Evolutionary conservation across 495 filamentous ascomycete genomes (phyloP).

Genomic region (Podospora bellae-mahoneyi): DNA sequence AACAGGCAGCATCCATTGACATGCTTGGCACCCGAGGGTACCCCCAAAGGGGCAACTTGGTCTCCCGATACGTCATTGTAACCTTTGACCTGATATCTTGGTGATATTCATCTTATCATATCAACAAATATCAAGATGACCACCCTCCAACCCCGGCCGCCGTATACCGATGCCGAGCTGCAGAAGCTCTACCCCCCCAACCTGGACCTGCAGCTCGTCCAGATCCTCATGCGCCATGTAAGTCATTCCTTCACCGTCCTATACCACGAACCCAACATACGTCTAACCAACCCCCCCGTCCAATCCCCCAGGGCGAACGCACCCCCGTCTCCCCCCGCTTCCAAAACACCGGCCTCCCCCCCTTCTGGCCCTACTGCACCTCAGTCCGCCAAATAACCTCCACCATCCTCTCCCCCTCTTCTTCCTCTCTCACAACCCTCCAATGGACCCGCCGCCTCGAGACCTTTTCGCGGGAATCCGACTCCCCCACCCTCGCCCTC

Average conservation of each 20-base stretch:
- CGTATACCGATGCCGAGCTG: constrained; percentile 82
- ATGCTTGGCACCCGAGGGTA: not conserved
- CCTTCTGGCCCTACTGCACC: constrained; percentile 92
- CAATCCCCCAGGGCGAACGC: constrained; percentile 59
- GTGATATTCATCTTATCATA: not conserved
- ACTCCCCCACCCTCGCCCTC: constrained; percentile 63
- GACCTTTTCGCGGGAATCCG: constrained; percentile 64
- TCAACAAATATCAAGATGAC: constrained; percentile 56
- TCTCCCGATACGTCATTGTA: not conserved
- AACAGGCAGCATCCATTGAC: not conserved
- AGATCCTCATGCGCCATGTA: constrained; percentile 79
- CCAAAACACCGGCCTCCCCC: constrained; percentile 75
- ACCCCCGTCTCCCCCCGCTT: constrained; percentile 84
- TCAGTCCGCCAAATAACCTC: constrained; percentile 69
- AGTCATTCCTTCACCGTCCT: too few species aligned
- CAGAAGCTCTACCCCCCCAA: constrained; percentile 71
- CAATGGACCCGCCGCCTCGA: constrained; percentile 79
- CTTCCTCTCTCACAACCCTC: constrained; percentile 62
- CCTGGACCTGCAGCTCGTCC: constrained; percentile 82
- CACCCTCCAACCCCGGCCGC: constrained; percentile 64
- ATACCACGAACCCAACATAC: too few species aligned
- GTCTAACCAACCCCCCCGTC: too few species aligned
- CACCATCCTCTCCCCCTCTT: constrained; percentile 50
- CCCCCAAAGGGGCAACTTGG: not conserved
- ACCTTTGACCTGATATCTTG: not conserved